Evolutionary conservation across 192 early-diverging fungal genomes (phyloP).

Genomic region (Coemansia sp.): DNA sequence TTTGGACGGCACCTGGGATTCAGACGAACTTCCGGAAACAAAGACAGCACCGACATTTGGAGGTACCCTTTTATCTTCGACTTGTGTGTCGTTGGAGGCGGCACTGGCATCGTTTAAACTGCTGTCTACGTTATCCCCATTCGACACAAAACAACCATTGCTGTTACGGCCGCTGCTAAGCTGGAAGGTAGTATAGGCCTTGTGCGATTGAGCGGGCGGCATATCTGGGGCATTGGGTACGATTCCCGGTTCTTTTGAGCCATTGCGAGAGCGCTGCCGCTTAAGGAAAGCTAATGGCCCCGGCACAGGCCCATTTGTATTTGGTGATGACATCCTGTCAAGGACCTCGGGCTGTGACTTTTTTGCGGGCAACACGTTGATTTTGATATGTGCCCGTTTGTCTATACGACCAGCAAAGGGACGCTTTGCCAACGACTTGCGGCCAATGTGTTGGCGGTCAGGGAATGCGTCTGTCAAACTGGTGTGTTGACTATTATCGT

Average conservation of each 20-base stretch:
- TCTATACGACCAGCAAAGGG: conserved; percentile 8
- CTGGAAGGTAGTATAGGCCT: neutral
- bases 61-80: neutral
- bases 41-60: neutral
- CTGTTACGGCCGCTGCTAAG: neutral
- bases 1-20: conserved; percentile 38
- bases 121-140: neutral
- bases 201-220: neutral
- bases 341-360: neutral
- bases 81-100: neutral
- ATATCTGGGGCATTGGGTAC: neutral
- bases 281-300: neutral
- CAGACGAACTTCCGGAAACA: conserved; percentile 13
- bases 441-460: conserved; percentile 37
- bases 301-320: neutral
- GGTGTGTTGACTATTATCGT: neutral
- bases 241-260: neutral
- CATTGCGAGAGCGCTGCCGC: conserved; percentile 1
- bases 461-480: conserved; percentile 42
- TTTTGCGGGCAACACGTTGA: conserved; percentile 5
- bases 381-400: conserved; percentile 16
- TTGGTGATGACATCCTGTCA: neutral
- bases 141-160: neutral
- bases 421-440: conserved; percentile 22
- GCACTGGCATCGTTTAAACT: neutral